Evolutionary conservation across 805 yeast species (phyloP).

Genomic region (Cyberlindnera misumaiensis): DNA sequence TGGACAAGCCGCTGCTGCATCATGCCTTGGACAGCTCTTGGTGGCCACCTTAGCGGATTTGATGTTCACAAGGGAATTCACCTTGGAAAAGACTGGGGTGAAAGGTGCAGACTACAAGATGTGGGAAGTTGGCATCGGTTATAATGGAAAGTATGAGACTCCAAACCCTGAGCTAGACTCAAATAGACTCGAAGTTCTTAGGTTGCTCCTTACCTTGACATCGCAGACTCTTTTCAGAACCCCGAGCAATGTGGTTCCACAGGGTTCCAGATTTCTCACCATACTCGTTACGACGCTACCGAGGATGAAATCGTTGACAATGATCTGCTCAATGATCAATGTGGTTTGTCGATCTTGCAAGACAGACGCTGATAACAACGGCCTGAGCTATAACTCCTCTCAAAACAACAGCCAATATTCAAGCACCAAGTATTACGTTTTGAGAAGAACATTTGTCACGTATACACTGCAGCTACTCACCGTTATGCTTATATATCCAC

Average conservation of each 20-base stretch:
- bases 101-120: conserved; percentile 34
- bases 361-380: conserved; percentile 35
- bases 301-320: conserved; percentile 39
- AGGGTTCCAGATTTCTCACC: conserved; percentile 59
- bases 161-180: conserved; percentile 44
- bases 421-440: conserved; percentile 21
- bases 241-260: conserved; percentile 33
- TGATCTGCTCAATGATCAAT: conserved; percentile 68
- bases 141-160: conserved; percentile 22
- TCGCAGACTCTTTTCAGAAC: conserved; percentile 54
- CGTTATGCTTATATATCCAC: conserved; percentile 53
- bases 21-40: conserved; percentile 30
- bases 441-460: conserved; percentile 42
- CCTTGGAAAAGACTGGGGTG: conserved; percentile 28
- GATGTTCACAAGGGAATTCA: conserved; percentile 53
- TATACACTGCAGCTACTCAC: conserved; percentile 57
- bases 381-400: conserved; percentile 29
- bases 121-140: conserved; percentile 83
- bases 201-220: conserved; percentile 51
- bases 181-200: conserved; percentile 61
- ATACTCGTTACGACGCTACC: conserved; percentile 45
- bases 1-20: conserved; percentile 7
- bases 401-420: conserved; percentile 19
- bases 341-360: conserved; percentile 45
- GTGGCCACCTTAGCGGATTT: conserved; percentile 35